These are phyloP conservation scores for Sphaceloma murrayae DNA, from an alignment of 2,329 filamentous ascomycete species.

Conservation along the genomic window DNA sequence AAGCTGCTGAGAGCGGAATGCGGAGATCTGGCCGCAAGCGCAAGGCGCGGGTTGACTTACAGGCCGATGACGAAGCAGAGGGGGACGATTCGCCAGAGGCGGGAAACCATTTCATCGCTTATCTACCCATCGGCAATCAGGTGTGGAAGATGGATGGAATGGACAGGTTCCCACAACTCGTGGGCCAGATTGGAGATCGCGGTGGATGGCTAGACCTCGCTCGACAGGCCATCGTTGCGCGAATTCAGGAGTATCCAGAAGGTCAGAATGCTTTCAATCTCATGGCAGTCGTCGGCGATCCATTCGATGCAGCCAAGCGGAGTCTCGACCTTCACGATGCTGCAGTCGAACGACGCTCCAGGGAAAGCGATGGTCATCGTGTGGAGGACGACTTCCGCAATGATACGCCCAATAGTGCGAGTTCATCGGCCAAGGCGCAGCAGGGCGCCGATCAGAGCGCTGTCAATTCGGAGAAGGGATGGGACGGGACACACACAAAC, in stretches of 20 bases:
- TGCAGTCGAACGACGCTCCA: neutral
- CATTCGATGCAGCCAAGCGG: constrained; percentile 41
- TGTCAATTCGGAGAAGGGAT: too few species aligned
- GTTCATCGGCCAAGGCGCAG: neutral
- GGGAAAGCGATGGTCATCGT: neutral
- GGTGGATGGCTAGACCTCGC: constrained; percentile 59
- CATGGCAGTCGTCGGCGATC: constrained; percentile 62
- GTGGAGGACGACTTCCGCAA: neutral
- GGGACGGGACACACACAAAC: too few species aligned
- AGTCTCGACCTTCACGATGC: constrained; percentile 28
- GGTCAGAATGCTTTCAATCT: constrained; percentile 66
- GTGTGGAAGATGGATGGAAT: constrained; percentile 89
- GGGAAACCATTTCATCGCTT: constrained; percentile 81
- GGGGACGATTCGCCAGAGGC: constrained; percentile 49
- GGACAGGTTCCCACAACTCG: constrained; percentile 56
- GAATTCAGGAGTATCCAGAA: constrained; percentile 59
- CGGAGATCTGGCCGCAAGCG: constrained; percentile 4
- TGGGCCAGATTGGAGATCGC: constrained; percentile 44
- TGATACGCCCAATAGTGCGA: neutral
- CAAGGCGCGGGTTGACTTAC: constrained; percentile 18
- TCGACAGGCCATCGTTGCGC: constrained; percentile 52
- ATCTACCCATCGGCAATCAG: constrained; percentile 62
- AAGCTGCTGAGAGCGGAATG: constrained; percentile 17
- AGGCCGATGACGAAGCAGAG: constrained; percentile 28
- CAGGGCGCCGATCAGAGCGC: neutral